Base-by-base conservation (phyloP, 2,329 filamentous ascomycete genomes). In the Talaromyces rugulosus region DNA sequence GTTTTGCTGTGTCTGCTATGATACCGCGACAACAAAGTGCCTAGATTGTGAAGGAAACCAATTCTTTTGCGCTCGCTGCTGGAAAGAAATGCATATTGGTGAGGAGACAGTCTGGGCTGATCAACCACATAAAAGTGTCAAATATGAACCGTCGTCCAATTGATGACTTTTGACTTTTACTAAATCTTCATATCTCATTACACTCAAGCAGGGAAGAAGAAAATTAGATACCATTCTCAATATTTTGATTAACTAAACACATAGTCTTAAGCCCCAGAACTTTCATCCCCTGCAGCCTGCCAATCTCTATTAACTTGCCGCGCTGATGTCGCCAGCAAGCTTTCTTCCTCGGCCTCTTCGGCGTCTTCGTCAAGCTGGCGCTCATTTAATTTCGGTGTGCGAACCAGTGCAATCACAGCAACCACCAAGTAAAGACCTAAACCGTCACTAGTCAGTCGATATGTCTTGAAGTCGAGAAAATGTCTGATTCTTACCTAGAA, bases 261-360 rank as follows among this genome's bases (percentile, higher is more conserved):
- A 14, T 40, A 40, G 36, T 40, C 36, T 40, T 14, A 40, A 40
- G 50, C 7, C n/a, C 42, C 42, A 47, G 42, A 42, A 16, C n/a
- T 12, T 23, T 42, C 6, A 34, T 63, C 33, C 54, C 58, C 34
- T 63, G 67, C 34, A 72, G 96, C 92, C 73, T 94, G 86, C 92
- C 92, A 97, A 1, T 90, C 92, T 5, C 91, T 91, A 51, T 90
- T 89, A 67, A 96, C 92, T 34, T 92, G 84, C 62, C 92, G 81
- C 5, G 92, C 87, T 0, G 92, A 96, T 68, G 87, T 92, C 0
- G 92, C 91, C 54, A 99, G 80, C 56, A 99, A 80, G 11, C 93
- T 91, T 78, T 99, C 95, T 72, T 99, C 95, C 73, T 98, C 95
- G 18, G 94, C 92, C 33, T 89, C 90, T 74, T 96, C 91, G 16